Base-by-base conservation (phyloP, 192 early-diverging fungal species). In the Backusella tarrabulga region DNA sequence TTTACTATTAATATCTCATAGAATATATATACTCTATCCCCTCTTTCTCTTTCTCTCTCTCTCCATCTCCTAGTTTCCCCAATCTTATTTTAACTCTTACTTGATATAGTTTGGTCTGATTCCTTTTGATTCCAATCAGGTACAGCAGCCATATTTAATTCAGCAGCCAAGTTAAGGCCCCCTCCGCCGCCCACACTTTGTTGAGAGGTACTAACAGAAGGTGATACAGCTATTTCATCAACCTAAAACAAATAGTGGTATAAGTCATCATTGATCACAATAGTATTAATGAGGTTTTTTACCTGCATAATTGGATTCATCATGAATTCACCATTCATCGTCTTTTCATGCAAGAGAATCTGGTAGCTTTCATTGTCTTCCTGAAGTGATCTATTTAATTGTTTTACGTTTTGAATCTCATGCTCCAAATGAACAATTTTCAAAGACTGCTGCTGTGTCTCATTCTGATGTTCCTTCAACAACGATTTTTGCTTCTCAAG, bases 361-460 rank as follows among this genome's bases (percentile, higher is more conserved):
- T 95, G 94, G 83, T 91, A 94, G 68, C 90, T 88, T 79, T 94
- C 94, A 85, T 93, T 95, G 68, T 94, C 94, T 73, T 95, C 92
- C 87, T 88, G 89, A 71, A 95, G 85, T n/a, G 89, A 84, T 79
- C 84, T 84, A 74, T 93, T 92, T 67, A 95, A 76, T 60, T 91
- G 87, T 34, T 88, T 87, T 11, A 92, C 85, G 79, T 93, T 90
- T 63, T 46, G 66, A 34, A 89, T 79, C 40, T 92, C 86, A 50
- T 85, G 79, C 71, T 90, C 88, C 8, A 93, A 84, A 29, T 87
- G 82, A 63, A 86, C 84, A 26, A 85, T 76, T 34, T 46, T 74
- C 72, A 66, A 81, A 2, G 84, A 77, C 54, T 86, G 84, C 32
- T 76, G 73, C 73, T 83, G 85, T n/a, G 83, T 67, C 56, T 88